phyloP scores from a whole-genome alignment of 2,329 filamentous ascomycete species.

The Raffaelea deltoideospora region DNA sequence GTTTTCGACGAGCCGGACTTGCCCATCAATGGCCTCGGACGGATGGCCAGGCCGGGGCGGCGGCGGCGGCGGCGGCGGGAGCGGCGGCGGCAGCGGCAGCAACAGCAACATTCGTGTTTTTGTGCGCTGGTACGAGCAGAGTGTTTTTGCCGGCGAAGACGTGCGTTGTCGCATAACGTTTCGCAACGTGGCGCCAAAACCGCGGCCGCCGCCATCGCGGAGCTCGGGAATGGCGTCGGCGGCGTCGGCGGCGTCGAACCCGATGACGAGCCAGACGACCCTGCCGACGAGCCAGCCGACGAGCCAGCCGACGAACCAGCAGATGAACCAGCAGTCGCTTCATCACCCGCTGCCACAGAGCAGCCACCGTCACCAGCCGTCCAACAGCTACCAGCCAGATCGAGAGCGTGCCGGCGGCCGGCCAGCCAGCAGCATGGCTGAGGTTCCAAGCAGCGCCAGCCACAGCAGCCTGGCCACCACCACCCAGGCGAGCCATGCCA shows the following conservation, averaged over 20 bases:
- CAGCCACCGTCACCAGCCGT: neutral
- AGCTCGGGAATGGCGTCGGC: neutral
- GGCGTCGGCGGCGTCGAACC: neutral
- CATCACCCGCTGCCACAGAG: conserved; percentile 12
- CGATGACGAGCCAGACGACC: no score
- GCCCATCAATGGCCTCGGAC: no score
- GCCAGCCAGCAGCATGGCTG: neutral
- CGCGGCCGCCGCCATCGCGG: neutral
- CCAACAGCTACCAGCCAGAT: conserved; percentile 2
- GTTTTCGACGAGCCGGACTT: no score
- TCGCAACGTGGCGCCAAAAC: conserved; percentile 53
- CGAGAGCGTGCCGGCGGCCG: neutral
- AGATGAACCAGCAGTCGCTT: neutral
- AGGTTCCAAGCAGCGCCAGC: neutral
- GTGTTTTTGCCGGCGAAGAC: conserved; percentile 92
- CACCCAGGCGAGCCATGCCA: conserved; percentile 4
- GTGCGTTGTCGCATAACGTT: conserved; percentile 94
- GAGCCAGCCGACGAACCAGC: no score
- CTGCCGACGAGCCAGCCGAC: no score
- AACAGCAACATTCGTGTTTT: conserved; percentile 79
- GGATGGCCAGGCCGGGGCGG: no score
- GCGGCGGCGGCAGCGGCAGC: neutral
- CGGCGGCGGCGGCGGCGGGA: neutral
- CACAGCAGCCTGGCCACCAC: neutral
- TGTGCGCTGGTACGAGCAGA: conserved; percentile 85